Conservation (phyloP, 2,329 filamentous ascomycete genomes). For the Sclerotinia glacialis region DNA sequence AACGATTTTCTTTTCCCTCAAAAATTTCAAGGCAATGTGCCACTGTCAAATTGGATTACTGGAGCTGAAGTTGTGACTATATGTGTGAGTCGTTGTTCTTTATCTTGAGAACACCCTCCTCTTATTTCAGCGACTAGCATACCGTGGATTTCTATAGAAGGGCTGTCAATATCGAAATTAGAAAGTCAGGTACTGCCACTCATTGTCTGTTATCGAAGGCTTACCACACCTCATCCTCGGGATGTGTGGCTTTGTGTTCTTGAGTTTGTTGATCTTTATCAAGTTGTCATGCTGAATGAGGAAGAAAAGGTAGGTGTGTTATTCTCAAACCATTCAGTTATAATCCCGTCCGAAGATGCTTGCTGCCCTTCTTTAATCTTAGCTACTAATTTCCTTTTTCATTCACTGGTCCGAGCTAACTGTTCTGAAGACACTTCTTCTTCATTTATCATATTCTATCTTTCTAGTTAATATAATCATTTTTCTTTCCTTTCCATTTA, state of each 20-base stretch:
- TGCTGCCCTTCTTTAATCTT: background rate
- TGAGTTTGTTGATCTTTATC: background rate
- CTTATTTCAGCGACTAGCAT: background rate
- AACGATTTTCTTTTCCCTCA: background rate
- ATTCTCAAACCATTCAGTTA: too few species aligned
- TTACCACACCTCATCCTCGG: background rate
- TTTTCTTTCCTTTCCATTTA: background rate
- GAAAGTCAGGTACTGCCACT: background rate
- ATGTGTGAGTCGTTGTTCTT: too few species aligned
- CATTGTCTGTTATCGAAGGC: too few species aligned
- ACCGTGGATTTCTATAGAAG: too few species aligned
- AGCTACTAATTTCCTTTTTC: background rate
- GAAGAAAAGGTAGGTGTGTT: background rate
- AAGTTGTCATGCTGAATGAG: background rate
- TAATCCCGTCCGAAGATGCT: background rate
- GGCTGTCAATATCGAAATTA: background rate
- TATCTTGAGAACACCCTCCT: background rate
- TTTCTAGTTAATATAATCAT: background rate
- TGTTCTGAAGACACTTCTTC: background rate
- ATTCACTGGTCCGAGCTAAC: background rate
- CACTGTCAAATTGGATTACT: background rate
- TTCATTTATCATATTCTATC: background rate
- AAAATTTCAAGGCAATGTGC: background rate
- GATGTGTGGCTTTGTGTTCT: background rate
- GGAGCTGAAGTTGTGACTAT: background rate